phyloP scores from a whole-genome alignment of 768 basidiomycete species.

The Cytidiella melzeri region DNA sequence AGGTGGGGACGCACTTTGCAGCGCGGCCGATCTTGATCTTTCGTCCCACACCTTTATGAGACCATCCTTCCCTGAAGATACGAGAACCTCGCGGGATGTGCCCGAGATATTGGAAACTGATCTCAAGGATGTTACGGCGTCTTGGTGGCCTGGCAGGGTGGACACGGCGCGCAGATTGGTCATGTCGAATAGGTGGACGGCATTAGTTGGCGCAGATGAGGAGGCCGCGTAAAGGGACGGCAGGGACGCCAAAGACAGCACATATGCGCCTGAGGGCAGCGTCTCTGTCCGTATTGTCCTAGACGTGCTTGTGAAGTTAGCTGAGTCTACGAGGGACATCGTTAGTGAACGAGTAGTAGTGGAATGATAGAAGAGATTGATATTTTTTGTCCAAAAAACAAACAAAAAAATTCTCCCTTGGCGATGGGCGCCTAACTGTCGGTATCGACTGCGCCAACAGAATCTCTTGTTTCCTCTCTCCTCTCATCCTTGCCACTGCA shows the following conservation, averaged over 20 bases:
- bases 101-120: conserved; percentile 38
- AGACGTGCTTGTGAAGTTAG: conserved; percentile 18
- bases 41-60: conserved; percentile 73
- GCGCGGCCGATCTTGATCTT: conserved; percentile 41
- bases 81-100: conserved; percentile 36
- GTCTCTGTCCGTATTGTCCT: conserved; percentile 26
- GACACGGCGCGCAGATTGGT: conserved; percentile 39
- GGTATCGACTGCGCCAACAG: neutral
- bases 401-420: neutral
- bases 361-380: too few relatives aligned
- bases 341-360: neutral
- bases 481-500: conserved; percentile 15
- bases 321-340: conserved; percentile 30
- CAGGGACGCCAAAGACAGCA: conserved; percentile 50
- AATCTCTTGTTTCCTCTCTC: conserved; percentile 16
- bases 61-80: conserved; percentile 70
- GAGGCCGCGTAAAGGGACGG: conserved; percentile 51
- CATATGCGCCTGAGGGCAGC: conserved; percentile 45
- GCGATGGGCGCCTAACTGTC: conserved; percentile 12
- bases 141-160: conserved; percentile 51
- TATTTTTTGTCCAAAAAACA: too few relatives aligned
- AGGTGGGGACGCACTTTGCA: conserved; percentile 49
- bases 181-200: conserved; percentile 64
- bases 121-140: conserved; percentile 51
- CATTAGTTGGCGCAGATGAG: conserved; percentile 54